Conservation (phyloP, 129 eudicot species). For the Flaveria robusta region DNA sequence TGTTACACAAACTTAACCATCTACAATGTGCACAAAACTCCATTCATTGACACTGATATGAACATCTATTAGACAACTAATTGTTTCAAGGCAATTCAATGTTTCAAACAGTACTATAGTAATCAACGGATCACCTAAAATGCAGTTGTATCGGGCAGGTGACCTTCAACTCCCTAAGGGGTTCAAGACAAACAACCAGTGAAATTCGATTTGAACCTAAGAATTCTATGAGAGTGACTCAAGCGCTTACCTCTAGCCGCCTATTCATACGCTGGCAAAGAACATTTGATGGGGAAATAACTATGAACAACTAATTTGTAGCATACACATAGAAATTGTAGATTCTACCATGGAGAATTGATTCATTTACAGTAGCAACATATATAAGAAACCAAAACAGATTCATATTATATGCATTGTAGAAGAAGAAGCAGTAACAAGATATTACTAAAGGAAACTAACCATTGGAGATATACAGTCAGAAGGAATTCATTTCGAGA, state of each 20-base stretch:
- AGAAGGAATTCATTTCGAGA: slow-evolving; percentile 68
- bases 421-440: slow-evolving; percentile 13
- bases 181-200: too few species aligned
- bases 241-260: too few species aligned
- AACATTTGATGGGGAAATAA: too few species aligned
- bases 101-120: too few species aligned
- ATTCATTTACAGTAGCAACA: slow-evolving; percentile 32
- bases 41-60: slow-evolving; percentile 19
- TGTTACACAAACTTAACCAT: slow-evolving; percentile 17
- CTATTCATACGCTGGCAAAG: too few species aligned
- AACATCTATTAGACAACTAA: not conserved
- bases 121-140: too few species aligned
- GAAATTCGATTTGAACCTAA: too few species aligned
- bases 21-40: slow-evolving; percentile 27
- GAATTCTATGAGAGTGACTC: too few species aligned
- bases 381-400: not conserved
- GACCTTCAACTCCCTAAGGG: too few species aligned
- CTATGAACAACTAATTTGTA: not conserved
- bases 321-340: slow-evolving; percentile 1
- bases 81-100: not conserved
- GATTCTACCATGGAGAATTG: not conserved
- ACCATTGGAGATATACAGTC: not conserved
- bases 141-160: too few species aligned
- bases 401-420: slow-evolving; percentile 20
- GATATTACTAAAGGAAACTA: slow-evolving; percentile 5